phyloP scores from a whole-genome alignment of 345 rosid genomes.

The Nephelium lappaceum region DNA sequence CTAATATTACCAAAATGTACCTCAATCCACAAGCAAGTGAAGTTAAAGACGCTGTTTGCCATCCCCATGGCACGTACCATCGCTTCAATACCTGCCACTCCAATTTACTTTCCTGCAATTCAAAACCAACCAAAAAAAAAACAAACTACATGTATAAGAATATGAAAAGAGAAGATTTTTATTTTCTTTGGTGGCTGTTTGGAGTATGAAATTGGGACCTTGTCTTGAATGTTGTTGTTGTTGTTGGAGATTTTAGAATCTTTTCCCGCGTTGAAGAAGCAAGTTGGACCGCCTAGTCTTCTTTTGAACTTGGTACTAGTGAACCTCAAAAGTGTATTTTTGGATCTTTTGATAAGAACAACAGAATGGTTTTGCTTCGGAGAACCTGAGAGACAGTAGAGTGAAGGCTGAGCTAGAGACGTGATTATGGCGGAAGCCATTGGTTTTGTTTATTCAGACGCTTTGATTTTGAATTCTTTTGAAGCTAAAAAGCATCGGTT shows the following conservation, averaged over 20 bases:
- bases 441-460: background rate
- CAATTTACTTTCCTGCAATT: slow-evolving; percentile 31
- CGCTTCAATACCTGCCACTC: slow-evolving; percentile 70
- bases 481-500: background rate
- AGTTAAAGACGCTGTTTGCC: slow-evolving; percentile 85
- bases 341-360: slow-evolving; percentile 17
- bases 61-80: slow-evolving; percentile 96
- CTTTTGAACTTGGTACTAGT: slow-evolving; percentile 19
- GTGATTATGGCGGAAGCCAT: slow-evolving; percentile 47
- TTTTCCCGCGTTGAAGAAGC: slow-evolving; percentile 56
- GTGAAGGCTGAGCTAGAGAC: slow-evolving; percentile 45
- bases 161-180: background rate
- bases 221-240: slow-evolving; percentile 24
- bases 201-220: slow-evolving; percentile 5
- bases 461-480: background rate
- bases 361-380: slow-evolving; percentile 18
- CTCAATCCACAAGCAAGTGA: slow-evolving; percentile 90
- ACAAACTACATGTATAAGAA: background rate
- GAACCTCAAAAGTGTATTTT: slow-evolving; percentile 25
- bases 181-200: background rate
- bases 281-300: slow-evolving; percentile 31
- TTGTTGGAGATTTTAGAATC: slow-evolving; percentile 35
- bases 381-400: slow-evolving; percentile 27
- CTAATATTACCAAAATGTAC: slow-evolving; percentile 30
- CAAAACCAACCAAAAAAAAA: background rate